A percentile compares a stretch with the other conserved stretches of the same genome.
phyloP scores from a whole-genome alignment of 352 stramenopile genomes.

The Phytophthora idaei region DNA sequence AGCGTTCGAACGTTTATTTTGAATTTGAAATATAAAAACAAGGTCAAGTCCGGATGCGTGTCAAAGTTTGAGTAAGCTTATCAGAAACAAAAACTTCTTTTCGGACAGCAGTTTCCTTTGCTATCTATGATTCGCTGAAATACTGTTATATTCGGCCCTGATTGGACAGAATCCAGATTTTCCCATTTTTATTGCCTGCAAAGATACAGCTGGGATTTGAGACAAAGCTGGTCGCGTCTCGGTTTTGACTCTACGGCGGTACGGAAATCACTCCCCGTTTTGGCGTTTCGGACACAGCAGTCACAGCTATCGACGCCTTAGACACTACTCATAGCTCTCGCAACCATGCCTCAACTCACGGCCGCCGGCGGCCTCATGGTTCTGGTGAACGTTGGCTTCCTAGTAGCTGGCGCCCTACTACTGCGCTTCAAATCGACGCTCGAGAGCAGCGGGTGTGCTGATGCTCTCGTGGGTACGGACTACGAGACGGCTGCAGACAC shows the following conservation, averaged over 20 bases:
- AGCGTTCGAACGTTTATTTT: too few relatives aligned
- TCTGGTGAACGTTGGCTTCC: slow-evolving; percentile 77
- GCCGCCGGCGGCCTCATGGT: slow-evolving; percentile 65
- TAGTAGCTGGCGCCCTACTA: slow-evolving; percentile 65
- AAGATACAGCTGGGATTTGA: slow-evolving; percentile 30
- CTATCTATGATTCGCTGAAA: slow-evolving; percentile 16
- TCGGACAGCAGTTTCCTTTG: slow-evolving; percentile 4
- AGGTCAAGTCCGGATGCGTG: too few relatives aligned
- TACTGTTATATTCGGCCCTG: not conserved
- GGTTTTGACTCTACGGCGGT: slow-evolving; percentile 7
- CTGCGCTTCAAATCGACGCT: slow-evolving; percentile 66
- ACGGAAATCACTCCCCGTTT: slow-evolving; percentile 30
- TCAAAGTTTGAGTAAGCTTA: too few relatives aligned
- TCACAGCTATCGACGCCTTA: slow-evolving; percentile 3
- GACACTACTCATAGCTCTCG: slow-evolving; percentile 1
- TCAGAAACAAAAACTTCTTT: not conserved
- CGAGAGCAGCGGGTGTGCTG: slow-evolving; percentile 70
- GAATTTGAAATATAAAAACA: too few relatives aligned
- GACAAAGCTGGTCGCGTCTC: not conserved
- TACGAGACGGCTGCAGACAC: slow-evolving; percentile 57
- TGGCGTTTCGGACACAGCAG: slow-evolving; percentile 9
- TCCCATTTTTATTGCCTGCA: too few relatives aligned
- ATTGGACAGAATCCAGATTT: slow-evolving; percentile 13
- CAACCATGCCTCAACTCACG: slow-evolving; percentile 41
- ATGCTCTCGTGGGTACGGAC: slow-evolving; percentile 75